Conservation (phyloP, 1,284 basidiomycete genomes). For the Xerocomus minutiporus region DNA sequence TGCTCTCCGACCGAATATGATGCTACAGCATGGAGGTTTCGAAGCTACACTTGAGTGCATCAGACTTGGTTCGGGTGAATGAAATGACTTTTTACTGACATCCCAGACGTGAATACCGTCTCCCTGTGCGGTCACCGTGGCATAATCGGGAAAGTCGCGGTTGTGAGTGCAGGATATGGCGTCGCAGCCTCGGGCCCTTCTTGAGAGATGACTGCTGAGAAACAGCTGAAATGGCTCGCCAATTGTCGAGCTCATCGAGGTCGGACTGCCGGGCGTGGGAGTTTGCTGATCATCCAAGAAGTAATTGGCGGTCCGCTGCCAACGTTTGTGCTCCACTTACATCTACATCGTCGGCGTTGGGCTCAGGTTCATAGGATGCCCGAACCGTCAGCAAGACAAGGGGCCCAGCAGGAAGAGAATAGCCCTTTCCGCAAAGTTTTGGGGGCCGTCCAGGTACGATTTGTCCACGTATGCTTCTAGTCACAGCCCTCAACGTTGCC, state of each 20-base stretch:
- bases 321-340: not conserved
- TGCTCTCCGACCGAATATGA: slow-evolving; percentile 67
- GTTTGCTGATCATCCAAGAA: slow-evolving; percentile 3
- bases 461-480: not conserved
- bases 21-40: slow-evolving; percentile 59
- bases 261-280: slow-evolving; percentile 19
- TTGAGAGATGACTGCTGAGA: slow-evolving; percentile 38
- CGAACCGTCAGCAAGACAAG: slow-evolving; percentile 23
- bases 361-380: slow-evolving; percentile 17
- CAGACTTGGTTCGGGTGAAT: slow-evolving; percentile 9
- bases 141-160: slow-evolving; percentile 48
- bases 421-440: slow-evolving; percentile 26
- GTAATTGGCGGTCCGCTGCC: not conserved
- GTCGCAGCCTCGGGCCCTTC: slow-evolving; percentile 19
- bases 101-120: slow-evolving; percentile 71
- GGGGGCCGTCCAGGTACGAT: slow-evolving; percentile 22
- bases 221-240: slow-evolving; percentile 59
- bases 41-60: slow-evolving; percentile 42
- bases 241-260: slow-evolving; percentile 45
- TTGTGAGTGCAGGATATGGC: slow-evolving; percentile 41
- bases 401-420: slow-evolving; percentile 14
- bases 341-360: slow-evolving; percentile 5
- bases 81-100: slow-evolving; percentile 40
- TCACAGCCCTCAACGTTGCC: slow-evolving; percentile 1
- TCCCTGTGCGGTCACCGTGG: slow-evolving; percentile 59